Conservation (phyloP, 2,329 filamentous ascomycete genomes). For the Aspergillus sp. region DNA sequence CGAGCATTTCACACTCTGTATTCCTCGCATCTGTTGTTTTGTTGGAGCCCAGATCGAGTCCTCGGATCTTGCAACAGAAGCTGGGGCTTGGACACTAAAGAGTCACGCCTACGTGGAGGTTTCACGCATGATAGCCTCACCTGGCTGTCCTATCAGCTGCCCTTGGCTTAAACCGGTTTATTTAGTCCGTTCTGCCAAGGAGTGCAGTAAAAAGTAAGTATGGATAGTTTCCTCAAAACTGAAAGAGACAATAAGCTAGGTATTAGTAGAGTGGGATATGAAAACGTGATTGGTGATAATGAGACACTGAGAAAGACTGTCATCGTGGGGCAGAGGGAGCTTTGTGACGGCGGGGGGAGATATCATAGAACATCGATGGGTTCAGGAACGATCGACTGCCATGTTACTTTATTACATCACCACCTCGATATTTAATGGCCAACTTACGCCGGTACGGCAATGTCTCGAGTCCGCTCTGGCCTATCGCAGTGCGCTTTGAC, state of each 20-base stretch:
- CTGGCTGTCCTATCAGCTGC: conserved; percentile 4
- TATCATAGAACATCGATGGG: background rate
- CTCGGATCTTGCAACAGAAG: background rate
- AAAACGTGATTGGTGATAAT: background rate
- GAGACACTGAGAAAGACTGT: background rate
- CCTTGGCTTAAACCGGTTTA: background rate
- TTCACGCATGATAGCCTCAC: background rate
- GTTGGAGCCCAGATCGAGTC: background rate
- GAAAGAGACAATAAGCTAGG: background rate
- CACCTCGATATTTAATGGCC: background rate
- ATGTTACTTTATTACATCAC: conserved; percentile 14
- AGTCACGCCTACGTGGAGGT: background rate
- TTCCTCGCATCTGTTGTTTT: background rate
- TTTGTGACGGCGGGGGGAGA: no score
- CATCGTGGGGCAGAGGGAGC: background rate
- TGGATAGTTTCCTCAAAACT: background rate
- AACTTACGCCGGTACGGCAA: background rate
- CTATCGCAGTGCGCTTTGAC: conserved; percentile 1
- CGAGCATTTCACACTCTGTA: background rate
- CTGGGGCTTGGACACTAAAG: background rate
- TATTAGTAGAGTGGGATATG: background rate
- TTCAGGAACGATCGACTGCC: background rate
- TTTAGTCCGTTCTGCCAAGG: conserved; percentile 3
- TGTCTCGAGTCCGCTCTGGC: background rate
- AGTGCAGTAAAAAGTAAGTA: background rate